Base-by-base conservation (phyloP, 202 grass and related monocot genomes). In the Dendrocalamus latiflorus region DNA sequence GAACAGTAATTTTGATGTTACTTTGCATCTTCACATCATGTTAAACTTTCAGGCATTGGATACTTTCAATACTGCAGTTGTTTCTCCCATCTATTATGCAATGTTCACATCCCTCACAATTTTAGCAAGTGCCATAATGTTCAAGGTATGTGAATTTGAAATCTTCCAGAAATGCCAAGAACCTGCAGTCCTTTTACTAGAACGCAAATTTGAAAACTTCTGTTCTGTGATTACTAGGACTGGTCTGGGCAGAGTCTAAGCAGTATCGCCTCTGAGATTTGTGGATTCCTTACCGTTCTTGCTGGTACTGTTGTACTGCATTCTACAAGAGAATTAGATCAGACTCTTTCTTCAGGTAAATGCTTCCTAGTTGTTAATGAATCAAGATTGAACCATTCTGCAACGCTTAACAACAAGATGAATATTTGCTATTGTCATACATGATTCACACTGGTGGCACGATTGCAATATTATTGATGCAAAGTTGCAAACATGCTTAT, bases 111-210 rank as follows among this genome's bases (percentile, higher is more conserved):
- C 93, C 55, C 86, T 99, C 50, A 99, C 93, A 58, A 96, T 96
- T 77, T 82, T 99, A 75, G 96, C 96, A 86, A 96, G 96, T 70
- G 96, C 89, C 71, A 99, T 99, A 86, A 99, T 99, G 96, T 99
- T 99, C 86, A 96, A 92, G 96, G 96, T 96, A 84, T 80, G 42
- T 18, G 58, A 28, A 37, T 34, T 50, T 8, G 3, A 45, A 21
- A 54, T 26, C 12, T 22, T 50, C 28, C 42, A 14, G 60, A 20
- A 41, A 79, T 10, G 20, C 12, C 13, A 34, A 39, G 18, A 1
- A 79, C 55, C 25, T 37, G 7, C 36, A 24, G 5, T 38, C 5
- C 17, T 50, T 78, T 45, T n/a, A 17, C 28, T 70, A 37, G 42
- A 36, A 17, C 14, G 1, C 11, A 57, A 59, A 59, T 26, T 42